Conservation (phyloP, 208 protist genomes). For the Trypanosoma cruzi region DNA sequence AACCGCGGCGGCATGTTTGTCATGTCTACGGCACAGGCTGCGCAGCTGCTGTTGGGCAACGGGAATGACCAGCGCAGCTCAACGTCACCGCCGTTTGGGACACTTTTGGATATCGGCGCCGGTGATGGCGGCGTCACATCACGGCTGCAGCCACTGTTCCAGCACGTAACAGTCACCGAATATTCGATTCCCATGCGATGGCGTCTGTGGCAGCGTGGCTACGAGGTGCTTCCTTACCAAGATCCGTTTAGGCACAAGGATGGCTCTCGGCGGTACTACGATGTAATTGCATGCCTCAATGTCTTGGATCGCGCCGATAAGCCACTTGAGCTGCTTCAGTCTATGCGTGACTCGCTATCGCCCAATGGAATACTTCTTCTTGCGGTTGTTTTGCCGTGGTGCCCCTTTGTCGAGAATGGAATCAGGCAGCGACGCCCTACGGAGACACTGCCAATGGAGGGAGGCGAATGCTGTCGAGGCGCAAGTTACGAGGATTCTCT, state of each 20-base stretch:
- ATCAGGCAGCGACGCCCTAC: constrained; percentile 47
- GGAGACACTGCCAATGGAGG: constrained; percentile 77
- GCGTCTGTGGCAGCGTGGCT: constrained; percentile 71
- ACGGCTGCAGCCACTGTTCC: constrained; percentile 56
- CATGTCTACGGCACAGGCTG: constrained; percentile 65
- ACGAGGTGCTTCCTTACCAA: constrained; percentile 59
- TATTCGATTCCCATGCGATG: constrained; percentile 79
- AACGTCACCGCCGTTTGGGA: constrained; percentile 21
- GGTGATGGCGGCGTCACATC: constrained; percentile 85
- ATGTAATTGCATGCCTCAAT: constrained; percentile 82
- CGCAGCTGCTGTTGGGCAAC: constrained; percentile 13
- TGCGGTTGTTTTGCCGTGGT: constrained; percentile 88
- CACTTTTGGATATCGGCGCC: constrained; percentile 74
- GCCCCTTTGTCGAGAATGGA: constrained; percentile 84
- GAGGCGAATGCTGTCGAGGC: constrained; percentile 74
- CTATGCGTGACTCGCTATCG: constrained; percentile 65
- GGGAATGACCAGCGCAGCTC: not conserved
- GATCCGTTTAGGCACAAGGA: constrained; percentile 45
- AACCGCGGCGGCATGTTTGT: constrained; percentile 82
- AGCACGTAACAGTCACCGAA: constrained; percentile 66
- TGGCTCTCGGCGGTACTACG: constrained; percentile 46
- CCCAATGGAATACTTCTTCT: constrained; percentile 61
- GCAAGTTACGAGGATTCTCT: constrained; percentile 74
- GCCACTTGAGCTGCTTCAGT: constrained; percentile 55
- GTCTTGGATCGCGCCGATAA: constrained; percentile 83